Base-by-base conservation (phyloP, 108 stramenopile genomes). In the Heterococcus sp. region DNA sequence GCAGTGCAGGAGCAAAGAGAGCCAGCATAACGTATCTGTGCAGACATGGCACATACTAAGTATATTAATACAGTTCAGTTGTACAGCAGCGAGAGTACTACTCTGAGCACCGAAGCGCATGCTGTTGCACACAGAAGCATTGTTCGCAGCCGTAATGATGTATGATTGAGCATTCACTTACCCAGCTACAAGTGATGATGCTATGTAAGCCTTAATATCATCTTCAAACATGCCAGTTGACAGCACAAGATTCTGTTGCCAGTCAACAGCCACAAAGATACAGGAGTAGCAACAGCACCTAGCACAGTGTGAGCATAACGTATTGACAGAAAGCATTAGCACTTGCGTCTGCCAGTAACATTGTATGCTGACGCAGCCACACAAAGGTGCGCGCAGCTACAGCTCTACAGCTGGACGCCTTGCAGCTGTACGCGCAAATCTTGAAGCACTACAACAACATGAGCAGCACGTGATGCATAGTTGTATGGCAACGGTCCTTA, bases 291-390 rank as follows among this genome's bases (percentile, higher is more conserved):
- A 58, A 21, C n/a, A 58, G 46, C 46, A 58, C 46, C 21, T 8
- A 21, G 46, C 46, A 58, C 46, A 58, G 46, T 21, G 46, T 58
- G 46, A 58, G n/a, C n/a, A n/a, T n/a, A n/a, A 58, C 14, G 46
- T 58, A 58, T 58, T 58, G 46, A 58, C 21, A 58, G 46, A 58
- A 8, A 58, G 46, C 46, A 21, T 21, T 14, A 21, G 46, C 46
- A 14, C 21, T 8, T 14, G 46, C 46, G 46, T 21, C 46, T 21
- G 46, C 46, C 21, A 58, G 14, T 58, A 8, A 58, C 71, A 64
- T 84, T 84, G 69, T 69, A 75, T 2, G 75, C 74, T 75, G 70
- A 71, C 75, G 33, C 33, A 29, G 32, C 74, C 65, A 65, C 75
- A 71, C 83, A 76, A 75, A 3, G 75, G 5, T 0, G 83, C 68